phyloP scores from a whole-genome alignment of 2,329 filamentous ascomycete species.

The Lasiodiplodia theobromae region DNA sequence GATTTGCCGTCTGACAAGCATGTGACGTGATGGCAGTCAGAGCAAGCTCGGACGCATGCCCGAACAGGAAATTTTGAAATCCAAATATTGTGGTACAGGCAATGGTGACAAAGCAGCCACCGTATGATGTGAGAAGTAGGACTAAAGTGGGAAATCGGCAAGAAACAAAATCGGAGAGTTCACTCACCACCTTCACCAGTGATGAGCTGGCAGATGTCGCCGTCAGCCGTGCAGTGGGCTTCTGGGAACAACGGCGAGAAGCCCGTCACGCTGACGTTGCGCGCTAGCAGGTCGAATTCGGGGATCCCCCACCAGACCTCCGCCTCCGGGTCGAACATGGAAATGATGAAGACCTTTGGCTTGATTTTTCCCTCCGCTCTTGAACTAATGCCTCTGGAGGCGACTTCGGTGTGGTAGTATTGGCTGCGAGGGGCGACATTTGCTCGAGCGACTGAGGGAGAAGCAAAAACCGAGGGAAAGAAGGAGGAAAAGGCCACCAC shows the following conservation, averaged over 20 bases:
- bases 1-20: background rate
- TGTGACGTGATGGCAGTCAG: background rate
- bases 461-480: conserved; percentile 22
- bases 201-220: conserved; percentile 71
- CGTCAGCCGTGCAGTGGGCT: conserved; percentile 68
- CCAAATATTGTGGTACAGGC: background rate
- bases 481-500: background rate
- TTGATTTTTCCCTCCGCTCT: conserved; percentile 49
- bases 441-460: conserved; percentile 2
- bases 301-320: conserved; percentile 63
- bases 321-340: conserved; percentile 58
- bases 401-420: background rate
- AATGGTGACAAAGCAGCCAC: background rate
- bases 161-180: background rate
- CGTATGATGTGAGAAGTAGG: background rate
- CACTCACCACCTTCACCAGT: conserved; percentile 62
- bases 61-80: background rate
- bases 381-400: conserved; percentile 40
- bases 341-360: conserved; percentile 69
- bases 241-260: conserved; percentile 71
- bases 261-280: conserved; percentile 66
- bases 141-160: background rate
- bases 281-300: conserved; percentile 63
- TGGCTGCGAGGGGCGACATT: conserved; percentile 3
- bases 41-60: background rate